Conservation (phyloP, 2,329 filamentous ascomycete genomes). For the Ceratocystis destructans region DNA sequence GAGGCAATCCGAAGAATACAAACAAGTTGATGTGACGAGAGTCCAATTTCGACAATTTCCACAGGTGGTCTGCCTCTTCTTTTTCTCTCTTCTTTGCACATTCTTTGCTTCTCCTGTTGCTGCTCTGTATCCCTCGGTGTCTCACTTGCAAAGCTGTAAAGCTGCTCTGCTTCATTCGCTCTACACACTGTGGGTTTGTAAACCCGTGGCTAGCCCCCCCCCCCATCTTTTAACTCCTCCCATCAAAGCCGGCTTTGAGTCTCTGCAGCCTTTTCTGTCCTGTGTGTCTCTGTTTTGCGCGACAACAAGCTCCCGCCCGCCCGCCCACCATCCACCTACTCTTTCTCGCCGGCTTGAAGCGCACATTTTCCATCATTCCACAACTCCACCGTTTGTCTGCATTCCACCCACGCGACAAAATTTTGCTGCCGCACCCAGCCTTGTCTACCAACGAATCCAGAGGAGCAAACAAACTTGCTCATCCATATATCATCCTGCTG, state of each 20-base stretch:
- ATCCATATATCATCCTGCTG: neutral
- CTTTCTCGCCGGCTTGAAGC: neutral
- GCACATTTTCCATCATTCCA: constrained; percentile 1
- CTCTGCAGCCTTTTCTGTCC: neutral
- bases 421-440: neutral
- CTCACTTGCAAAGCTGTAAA: neutral
- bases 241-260: neutral
- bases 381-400: neutral
- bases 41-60: neutral
- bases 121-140: constrained; percentile 1
- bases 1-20: neutral
- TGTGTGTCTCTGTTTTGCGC: neutral
- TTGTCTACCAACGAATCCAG: constrained; percentile 2
- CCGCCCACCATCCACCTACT: neutral
- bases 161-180: neutral
- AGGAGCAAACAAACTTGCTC: neutral
- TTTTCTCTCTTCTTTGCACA: neutral
- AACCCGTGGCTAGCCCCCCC: neutral
- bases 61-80: neutral
- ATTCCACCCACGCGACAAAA: neutral
- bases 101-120: neutral
- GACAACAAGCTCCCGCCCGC: neutral
- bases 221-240: neutral
- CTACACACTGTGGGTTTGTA: neutral
- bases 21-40: constrained; percentile 1